phyloP scores from a whole-genome alignment of 140 eudicot genomes.

The Erigeron philadelphicus region DNA sequence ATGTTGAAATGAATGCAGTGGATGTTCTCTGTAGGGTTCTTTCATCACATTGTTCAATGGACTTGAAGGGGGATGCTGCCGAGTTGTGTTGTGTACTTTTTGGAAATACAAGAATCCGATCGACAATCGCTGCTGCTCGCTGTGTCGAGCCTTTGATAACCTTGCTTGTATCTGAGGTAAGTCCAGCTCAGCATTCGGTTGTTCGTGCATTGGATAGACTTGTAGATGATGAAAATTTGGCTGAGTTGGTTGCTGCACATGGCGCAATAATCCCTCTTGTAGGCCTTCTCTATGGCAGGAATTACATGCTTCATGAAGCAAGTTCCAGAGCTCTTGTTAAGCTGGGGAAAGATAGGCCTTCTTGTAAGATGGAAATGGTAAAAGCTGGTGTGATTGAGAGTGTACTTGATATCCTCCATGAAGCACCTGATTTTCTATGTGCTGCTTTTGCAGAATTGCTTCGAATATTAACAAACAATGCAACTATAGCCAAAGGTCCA shows the following conservation, averaged over 20 bases:
- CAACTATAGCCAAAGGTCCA: constrained; percentile 83
- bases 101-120: constrained; percentile 80
- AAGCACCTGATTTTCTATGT: constrained; percentile 88
- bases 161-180: constrained; percentile 69
- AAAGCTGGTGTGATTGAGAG: constrained; percentile 90
- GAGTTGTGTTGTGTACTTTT: constrained; percentile 83
- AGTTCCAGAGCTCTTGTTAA: constrained; percentile 88
- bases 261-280: constrained; percentile 97
- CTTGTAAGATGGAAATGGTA: constrained; percentile 97
- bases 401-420: constrained; percentile 76
- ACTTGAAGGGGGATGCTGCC: constrained; percentile 94
- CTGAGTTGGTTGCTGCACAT: constrained; percentile 85
- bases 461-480: constrained; percentile 84
- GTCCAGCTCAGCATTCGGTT: constrained; percentile 84
- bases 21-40: constrained; percentile 87
- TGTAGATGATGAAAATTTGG: constrained; percentile 82
- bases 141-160: constrained; percentile 91
- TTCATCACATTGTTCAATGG: constrained; percentile 77
- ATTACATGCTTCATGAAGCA: constrained; percentile 82
- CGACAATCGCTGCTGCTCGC: constrained; percentile 85
- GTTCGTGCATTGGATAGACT: constrained; percentile 84
- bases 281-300: constrained; percentile 69
- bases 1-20: constrained; percentile 87
- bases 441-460: constrained; percentile 87
- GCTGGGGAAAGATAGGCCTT: constrained; percentile 87